phyloP scores from a whole-genome alignment of 2,329 filamentous ascomycete species.

The Keithomyces neogunnii region DNA sequence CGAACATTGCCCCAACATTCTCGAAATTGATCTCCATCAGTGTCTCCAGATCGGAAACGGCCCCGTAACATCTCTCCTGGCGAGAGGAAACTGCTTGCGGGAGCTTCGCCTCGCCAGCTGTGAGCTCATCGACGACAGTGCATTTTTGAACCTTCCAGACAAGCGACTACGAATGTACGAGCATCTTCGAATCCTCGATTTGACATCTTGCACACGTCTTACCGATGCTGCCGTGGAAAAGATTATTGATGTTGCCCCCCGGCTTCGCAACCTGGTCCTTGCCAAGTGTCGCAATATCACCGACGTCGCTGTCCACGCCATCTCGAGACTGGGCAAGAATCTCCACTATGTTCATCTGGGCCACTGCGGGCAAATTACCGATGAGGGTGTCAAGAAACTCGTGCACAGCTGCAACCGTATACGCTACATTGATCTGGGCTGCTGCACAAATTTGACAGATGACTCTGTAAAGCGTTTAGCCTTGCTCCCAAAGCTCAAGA shows the following conservation, averaged over 20 bases:
- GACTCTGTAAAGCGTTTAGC: constrained; percentile 77
- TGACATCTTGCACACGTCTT: constrained; percentile 79
- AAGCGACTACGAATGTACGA: constrained; percentile 58
- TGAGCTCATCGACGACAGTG: constrained; percentile 74
- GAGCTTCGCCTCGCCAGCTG: constrained; percentile 85
- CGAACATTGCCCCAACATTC: constrained; percentile 78
- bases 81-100: constrained; percentile 72
- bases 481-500: constrained; percentile 81
- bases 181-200: constrained; percentile 82
- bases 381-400: constrained; percentile 75
- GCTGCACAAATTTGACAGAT: constrained; percentile 83
- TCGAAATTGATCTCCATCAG: constrained; percentile 92
- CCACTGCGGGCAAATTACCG: constrained; percentile 86
- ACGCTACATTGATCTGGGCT: constrained; percentile 95
- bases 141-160: constrained; percentile 70
- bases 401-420: constrained; percentile 87
- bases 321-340: constrained; percentile 87
- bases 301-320: constrained; percentile 77
- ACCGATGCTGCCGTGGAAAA: constrained; percentile 82
- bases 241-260: constrained; percentile 79
- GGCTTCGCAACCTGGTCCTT: constrained; percentile 84
- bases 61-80: constrained; percentile 73
- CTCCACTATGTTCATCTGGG: constrained; percentile 94
- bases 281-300: constrained; percentile 93
- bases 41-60: constrained; percentile 74